Evolutionary conservation across 176 grass and related monocot genomes (phyloP).

Genomic region (Pharus latifolius): DNA sequence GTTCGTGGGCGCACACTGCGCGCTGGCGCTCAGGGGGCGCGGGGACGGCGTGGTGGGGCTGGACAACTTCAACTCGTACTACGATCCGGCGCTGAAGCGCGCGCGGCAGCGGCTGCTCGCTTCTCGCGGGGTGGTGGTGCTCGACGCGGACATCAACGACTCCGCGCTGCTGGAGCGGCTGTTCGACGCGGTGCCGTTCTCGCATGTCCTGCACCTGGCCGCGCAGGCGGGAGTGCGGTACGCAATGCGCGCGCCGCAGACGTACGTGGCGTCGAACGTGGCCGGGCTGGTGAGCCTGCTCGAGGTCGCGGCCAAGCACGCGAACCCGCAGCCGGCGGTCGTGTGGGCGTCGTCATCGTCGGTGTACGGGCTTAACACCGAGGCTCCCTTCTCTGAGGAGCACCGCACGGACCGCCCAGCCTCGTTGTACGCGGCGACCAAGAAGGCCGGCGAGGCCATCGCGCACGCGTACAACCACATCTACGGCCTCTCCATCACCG

Average conservation of each 20-base stretch:
- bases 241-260: slow-evolving; percentile 73
- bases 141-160: slow-evolving; percentile 87
- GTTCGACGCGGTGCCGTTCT: slow-evolving; percentile 46
- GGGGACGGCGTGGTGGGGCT: slow-evolving; percentile 88
- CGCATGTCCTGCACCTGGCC: slow-evolving; percentile 92
- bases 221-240: slow-evolving; percentile 90
- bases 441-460: slow-evolving; percentile 97
- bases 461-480: slow-evolving; percentile 98
- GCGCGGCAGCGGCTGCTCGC: slow-evolving; percentile 60
- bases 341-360: slow-evolving; percentile 97
- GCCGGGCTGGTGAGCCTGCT: slow-evolving; percentile 65
- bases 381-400: slow-evolving; percentile 69
- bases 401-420: slow-evolving; percentile 85
- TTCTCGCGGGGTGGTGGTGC: slow-evolving; percentile 40
- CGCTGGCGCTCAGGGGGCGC: slow-evolving; percentile 57
- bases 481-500: slow-evolving; percentile 94
- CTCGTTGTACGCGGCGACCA: slow-evolving; percentile 93
- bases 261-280: slow-evolving; percentile 90
- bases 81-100: slow-evolving; percentile 74
- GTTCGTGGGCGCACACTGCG: slow-evolving; percentile 81
- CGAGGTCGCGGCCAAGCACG: slow-evolving; percentile 66
- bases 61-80: slow-evolving; percentile 97
- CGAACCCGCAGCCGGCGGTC: slow-evolving; percentile 81
- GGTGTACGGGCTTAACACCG: slow-evolving; percentile 85
- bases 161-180: slow-evolving; percentile 38